Conservation (phyloP, 1,284 basidiomycete genomes). For the Leccinum huronense region DNA sequence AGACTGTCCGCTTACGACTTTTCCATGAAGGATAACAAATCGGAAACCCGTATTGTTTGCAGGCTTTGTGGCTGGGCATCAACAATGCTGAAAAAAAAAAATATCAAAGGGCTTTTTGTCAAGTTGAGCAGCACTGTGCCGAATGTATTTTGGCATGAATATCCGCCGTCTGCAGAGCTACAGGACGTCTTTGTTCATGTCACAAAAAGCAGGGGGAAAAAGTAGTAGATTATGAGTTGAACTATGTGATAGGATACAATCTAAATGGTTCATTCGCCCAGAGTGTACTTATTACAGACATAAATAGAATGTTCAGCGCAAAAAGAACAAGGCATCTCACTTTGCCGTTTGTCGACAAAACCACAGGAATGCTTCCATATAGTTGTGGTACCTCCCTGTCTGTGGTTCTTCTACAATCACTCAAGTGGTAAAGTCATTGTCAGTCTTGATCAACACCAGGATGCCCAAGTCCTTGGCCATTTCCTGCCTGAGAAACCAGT, state of each 20-base stretch:
- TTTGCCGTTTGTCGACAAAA: neutral
- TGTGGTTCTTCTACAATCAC: neutral
- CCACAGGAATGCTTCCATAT: neutral
- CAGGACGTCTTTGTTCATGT: neutral
- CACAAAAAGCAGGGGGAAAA: neutral
- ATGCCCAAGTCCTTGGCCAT: neutral
- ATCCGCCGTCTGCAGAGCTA: neutral
- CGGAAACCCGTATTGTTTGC: neutral
- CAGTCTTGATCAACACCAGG: neutral
- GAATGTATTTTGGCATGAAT: slow-evolving; percentile 10
- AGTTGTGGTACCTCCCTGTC: neutral
- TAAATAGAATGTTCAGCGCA: neutral
- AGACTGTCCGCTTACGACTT: neutral
- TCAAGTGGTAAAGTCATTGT: neutral
- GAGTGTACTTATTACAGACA: too few species aligned
- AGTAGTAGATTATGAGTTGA: neutral
- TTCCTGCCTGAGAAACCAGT: too few species aligned
- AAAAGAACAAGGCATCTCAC: neutral
- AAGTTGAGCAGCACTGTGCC: neutral
- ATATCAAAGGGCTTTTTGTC: neutral
- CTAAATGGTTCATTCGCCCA: too few species aligned
- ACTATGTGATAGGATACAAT: too few species aligned
- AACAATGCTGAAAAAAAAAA: neutral
- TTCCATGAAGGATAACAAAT: neutral
- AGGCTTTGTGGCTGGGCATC: slow-evolving; percentile 2